These are phyloP conservation scores for Cryphonectria nitschkei DNA, from an alignment of 2,329 filamentous ascomycete genomes.

Conservation along the genomic window DNA sequence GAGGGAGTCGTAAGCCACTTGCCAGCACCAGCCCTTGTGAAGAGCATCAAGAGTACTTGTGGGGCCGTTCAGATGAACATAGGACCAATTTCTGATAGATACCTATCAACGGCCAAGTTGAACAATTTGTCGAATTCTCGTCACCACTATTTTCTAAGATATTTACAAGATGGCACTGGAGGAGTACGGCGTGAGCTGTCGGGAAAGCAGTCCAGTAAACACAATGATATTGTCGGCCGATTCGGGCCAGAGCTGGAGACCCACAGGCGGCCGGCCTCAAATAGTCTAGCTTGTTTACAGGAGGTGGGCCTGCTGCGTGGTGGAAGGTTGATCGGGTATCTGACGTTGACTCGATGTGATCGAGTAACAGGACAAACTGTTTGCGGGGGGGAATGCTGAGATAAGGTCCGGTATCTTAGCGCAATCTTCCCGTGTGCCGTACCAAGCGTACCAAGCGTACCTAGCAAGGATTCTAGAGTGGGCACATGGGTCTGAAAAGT, in stretches of 20 bases:
- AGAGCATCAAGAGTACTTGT: background rate
- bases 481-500: background rate
- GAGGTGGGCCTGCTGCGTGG: background rate
- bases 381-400: slow-evolving; percentile 28
- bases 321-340: background rate
- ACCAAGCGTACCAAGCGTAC: background rate
- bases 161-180: background rate
- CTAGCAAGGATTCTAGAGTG: background rate
- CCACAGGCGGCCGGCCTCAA: background rate
- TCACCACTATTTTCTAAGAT: background rate
- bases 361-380: slow-evolving; percentile 42
- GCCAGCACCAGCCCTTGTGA: background rate
- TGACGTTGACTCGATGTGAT: slow-evolving; percentile 49
- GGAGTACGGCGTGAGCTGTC: too few relatives aligned
- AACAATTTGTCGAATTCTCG: background rate
- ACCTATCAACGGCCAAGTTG: background rate
- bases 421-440: background rate
- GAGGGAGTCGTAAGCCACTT: background rate
- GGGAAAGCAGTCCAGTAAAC: background rate
- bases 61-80: background rate
- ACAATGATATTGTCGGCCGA: background rate
- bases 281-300: background rate
- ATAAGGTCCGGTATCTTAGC: slow-evolving; percentile 27
- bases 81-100: too few relatives aligned
- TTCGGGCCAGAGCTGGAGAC: background rate